These are phyloP conservation scores for Carex pumila DNA, from an alignment of 176 grass and related monocot species.

Conservation along the genomic window DNA sequence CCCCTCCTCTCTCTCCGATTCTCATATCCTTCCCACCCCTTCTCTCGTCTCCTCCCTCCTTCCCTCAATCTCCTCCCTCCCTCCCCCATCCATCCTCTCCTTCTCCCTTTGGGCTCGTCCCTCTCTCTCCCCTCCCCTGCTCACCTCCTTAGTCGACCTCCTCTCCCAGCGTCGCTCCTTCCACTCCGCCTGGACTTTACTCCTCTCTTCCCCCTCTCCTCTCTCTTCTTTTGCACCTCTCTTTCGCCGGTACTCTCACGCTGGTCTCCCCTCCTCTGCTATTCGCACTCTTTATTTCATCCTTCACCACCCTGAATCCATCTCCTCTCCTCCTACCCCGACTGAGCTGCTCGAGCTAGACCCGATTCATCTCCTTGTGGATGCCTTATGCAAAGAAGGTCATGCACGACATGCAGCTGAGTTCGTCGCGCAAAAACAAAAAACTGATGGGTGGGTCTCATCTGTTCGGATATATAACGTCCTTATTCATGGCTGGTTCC, in stretches of 20 bases:
- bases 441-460: constrained; percentile 24
- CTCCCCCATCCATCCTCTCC: constrained; percentile 29
- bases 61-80: constrained; percentile 16
- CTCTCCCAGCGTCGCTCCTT: constrained; percentile 51
- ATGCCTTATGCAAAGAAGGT: constrained; percentile 79
- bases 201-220: constrained; percentile 28
- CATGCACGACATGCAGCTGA: constrained; percentile 34
- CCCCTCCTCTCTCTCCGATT: background rate
- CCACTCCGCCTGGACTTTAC: constrained; percentile 53
- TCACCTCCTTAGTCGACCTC: constrained; percentile 40
- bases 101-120: constrained; percentile 52
- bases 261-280: constrained; percentile 32
- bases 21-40: background rate
- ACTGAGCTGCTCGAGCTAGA: background rate
- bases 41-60: constrained; percentile 3
- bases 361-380: constrained; percentile 43
- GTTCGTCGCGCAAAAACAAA: constrained; percentile 35
- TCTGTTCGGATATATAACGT: constrained; percentile 58
- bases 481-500: constrained; percentile 72
- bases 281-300: constrained; percentile 54
- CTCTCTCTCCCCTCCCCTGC: constrained; percentile 16
- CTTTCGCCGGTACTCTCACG: constrained; percentile 58
- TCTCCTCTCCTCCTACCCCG: background rate
- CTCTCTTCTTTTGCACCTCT: constrained; percentile 53
- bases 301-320: constrained; percentile 32